These are phyloP conservation scores for Amauroascus verrucosus DNA, from an alignment of 2,329 filamentous ascomycete species.

Conservation along the genomic window DNA sequence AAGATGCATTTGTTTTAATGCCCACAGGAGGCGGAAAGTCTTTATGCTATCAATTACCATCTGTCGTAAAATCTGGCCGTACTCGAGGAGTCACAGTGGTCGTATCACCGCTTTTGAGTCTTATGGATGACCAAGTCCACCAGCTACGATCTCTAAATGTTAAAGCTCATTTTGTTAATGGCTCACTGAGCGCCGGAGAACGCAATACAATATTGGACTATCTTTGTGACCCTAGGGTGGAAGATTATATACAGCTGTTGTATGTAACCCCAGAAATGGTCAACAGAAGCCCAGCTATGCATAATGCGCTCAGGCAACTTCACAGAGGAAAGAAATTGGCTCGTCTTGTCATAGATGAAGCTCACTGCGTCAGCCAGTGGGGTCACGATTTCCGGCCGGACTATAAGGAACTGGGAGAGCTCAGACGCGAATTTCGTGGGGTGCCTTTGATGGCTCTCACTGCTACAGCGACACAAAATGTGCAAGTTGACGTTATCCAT, in stretches of 20 bases:
- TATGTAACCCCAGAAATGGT: slow-evolving; percentile 98
- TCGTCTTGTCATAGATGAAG: slow-evolving; percentile 91
- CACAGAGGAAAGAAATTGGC: slow-evolving; percentile 64
- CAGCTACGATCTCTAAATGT: slow-evolving; percentile 68
- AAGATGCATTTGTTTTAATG: slow-evolving; percentile 94
- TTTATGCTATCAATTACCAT: slow-evolving; percentile 88
- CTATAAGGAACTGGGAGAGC: slow-evolving; percentile 73
- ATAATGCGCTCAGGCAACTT: slow-evolving; percentile 55
- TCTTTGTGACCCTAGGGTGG: slow-evolving; percentile 54
- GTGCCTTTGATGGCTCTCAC: slow-evolving; percentile 93
- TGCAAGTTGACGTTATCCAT: slow-evolving; percentile 81
- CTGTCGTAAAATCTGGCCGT: slow-evolving; percentile 67
- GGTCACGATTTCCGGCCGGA: slow-evolving; percentile 95
- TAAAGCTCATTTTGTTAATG: slow-evolving; percentile 70
- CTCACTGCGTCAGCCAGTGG: slow-evolving; percentile 99
- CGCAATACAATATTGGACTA: slow-evolving; percentile 56
- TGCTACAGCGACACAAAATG: slow-evolving; percentile 86
- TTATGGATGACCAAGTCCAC: slow-evolving; percentile 94
- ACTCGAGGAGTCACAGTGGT: slow-evolving; percentile 85
- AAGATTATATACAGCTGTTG: slow-evolving; percentile 71
- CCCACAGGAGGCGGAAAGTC: slow-evolving; percentile 96
- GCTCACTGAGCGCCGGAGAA: slow-evolving; percentile 56
- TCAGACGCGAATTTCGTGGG: slow-evolving; percentile 60
- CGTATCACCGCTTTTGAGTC: slow-evolving; percentile 82
- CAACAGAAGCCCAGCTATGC: slow-evolving; percentile 63